Evolutionary conservation across 2,329 filamentous ascomycete genomes (phyloP), one percentile per base, ranked within the genome.

Genomic region (Phyllosticta ampelicida): DNA sequence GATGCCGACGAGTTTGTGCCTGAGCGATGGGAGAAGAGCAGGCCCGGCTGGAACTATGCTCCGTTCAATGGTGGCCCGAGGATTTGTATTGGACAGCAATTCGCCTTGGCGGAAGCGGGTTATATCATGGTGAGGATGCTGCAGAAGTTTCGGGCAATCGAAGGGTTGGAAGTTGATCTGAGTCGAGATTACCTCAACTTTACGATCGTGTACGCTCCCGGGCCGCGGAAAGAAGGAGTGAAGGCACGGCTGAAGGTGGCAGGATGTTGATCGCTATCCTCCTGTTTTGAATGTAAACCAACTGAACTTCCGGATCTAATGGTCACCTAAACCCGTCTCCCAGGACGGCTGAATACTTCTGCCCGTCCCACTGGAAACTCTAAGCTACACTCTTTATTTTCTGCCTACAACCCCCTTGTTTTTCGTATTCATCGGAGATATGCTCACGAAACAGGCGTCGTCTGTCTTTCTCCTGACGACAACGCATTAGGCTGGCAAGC

Each of bases 1-100:
- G 71, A 74, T 53, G 71, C 70, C 0, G 64, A 70, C 1, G 66
- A 65, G 9, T 74, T 72, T 54, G 64, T 60, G 20, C 72, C 71
- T 0, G 70, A 71, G 23, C 63, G 72, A 66, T 62, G 71, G 71
- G 62, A 70, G 63, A 56, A 65, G 62, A 53, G 55, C 19, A 57
- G 59, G 48, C 61, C 62, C 4, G 67, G 68, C 0, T 72, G 65
- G 63, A 65, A 66, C n/a, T 71, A 67, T 54, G 53, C 71, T 9
- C 69, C 70, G 6, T 53, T 58, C 61, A 71, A 71, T 6, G 60
- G 60, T 5, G 60, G 60, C 0, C 60, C 57, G 9, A 13, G 60
- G 13, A 20, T 53, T 26, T 61, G 60, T 13, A 18, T 56, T 9
- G 60, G 48, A 11, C 48, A 55, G n/a, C 19, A 52, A 21, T 49